Evolutionary conservation across 2,329 filamentous ascomycete species (phyloP), one percentile per base, ranked within the genome.

Genomic region (Verticillium tricorpus): DNA sequence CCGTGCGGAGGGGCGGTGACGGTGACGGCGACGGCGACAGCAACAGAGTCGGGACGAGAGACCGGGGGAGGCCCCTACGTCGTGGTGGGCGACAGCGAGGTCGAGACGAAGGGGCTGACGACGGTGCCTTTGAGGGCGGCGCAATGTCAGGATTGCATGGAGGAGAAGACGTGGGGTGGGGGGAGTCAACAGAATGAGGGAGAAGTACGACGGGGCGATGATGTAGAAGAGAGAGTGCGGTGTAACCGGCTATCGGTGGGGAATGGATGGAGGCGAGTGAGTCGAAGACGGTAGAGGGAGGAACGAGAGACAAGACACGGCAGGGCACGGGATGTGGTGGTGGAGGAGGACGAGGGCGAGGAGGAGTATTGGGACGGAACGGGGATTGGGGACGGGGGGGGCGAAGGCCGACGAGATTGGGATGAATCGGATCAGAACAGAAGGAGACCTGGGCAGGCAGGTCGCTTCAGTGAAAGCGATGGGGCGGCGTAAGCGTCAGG

Each of bases 141-240:
- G 57, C 37, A 40, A 40, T 25, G 19, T 50, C 35, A 58, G 25
- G 57, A 58, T 50, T 50, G 40, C 57, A 58, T 58, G 57, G 57
- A 45, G 56, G 6, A 57, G 19, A 57, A 57, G 35, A 19, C n/a
- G 37, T 9, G 56, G 37, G 28, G 34, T 40, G 56, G n/a, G n/a
- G 28, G 28, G 28, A 1, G 28, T 28, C 28, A 28, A 45, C 12
- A n/a, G 7, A 8, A 45, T 58, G 37, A 60, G 37, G 57, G 40
- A 59, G 37, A 25, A 32, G 55, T 34, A 15, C 28, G 56, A 58
- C 34, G 37, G 37, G 39, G 35, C 35, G 37, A 58, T 59, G 60
- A 56, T 58, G 35, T 59, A 57, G 40, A 32, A 60, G 22, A 35
- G 22, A 58, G 32, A 22, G 56, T 25, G 19, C 40, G 40, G 40